Evolutionary conservation across 23 red algal genomes (phyloP).

Genomic region (Gracilariopsis chorda): DNA sequence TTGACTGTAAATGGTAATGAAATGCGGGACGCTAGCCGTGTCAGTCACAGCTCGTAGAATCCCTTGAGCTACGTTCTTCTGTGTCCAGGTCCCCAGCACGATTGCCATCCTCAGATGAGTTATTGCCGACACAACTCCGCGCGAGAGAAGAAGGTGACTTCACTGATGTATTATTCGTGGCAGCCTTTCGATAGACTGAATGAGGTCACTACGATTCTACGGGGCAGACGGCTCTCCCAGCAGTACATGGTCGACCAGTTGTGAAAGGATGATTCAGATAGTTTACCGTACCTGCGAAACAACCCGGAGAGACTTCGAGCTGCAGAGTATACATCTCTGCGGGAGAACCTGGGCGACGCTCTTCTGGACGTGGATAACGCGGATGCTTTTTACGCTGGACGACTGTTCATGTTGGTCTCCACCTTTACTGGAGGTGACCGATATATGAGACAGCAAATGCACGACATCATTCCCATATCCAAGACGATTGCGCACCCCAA

Average conservation of each 20-base stretch:
- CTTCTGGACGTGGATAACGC: background rate
- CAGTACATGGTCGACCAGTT: background rate
- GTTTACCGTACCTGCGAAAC: background rate
- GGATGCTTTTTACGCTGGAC: background rate
- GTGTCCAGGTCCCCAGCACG: background rate
- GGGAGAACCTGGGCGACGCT: background rate
- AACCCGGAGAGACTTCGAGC: background rate
- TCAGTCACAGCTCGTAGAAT: background rate
- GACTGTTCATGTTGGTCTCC: background rate
- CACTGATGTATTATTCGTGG: background rate
- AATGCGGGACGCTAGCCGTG: background rate
- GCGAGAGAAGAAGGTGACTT: background rate
- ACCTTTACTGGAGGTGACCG: conserved; percentile 5
- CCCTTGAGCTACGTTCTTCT: background rate
- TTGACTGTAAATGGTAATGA: background rate
- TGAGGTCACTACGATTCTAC: background rate
- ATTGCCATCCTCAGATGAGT: background rate
- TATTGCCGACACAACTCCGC: background rate
- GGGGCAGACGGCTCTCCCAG: background rate
- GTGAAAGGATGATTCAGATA: background rate
- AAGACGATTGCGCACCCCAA: background rate
- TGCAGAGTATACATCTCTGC: background rate
- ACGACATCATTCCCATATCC: background rate
- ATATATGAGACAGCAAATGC: background rate
- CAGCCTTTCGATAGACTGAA: background rate